A percentile compares a stretch with the other conserved stretches of the same genome.
Conservation (phyloP, 768 basidiomycete species). For the Boletus vermiculosoides region DNA sequence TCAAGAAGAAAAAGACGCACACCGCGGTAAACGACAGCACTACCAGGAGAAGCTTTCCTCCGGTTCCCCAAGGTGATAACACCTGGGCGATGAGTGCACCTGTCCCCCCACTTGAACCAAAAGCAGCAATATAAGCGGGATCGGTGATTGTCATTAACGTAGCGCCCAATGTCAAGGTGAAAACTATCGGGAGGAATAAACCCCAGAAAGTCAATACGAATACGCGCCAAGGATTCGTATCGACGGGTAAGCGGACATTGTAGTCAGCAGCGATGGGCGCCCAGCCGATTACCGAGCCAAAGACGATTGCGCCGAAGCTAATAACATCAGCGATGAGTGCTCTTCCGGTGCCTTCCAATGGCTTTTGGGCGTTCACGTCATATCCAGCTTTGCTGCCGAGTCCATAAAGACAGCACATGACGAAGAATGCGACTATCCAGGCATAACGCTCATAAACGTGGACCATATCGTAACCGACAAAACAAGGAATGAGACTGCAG, state of each 20-base stretch:
- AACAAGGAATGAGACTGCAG: constrained; percentile 44
- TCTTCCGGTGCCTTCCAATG: constrained; percentile 43
- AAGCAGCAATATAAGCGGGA: too few species aligned
- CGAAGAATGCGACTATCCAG: constrained; percentile 46
- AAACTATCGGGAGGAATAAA: constrained; percentile 46
- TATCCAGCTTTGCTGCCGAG: constrained; percentile 48
- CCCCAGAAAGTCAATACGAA: constrained; percentile 53
- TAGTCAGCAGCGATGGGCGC: constrained; percentile 55
- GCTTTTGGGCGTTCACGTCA: constrained; percentile 42
- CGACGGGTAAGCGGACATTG: constrained; percentile 47
- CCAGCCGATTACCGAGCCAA: constrained; percentile 50
- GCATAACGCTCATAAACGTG: constrained; percentile 55
- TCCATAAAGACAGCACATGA: constrained; percentile 52
- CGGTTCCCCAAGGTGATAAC: constrained; percentile 43
- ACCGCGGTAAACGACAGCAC: constrained; percentile 42
- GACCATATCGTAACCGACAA: constrained; percentile 46
- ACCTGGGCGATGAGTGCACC: constrained; percentile 39
- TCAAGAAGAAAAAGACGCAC: constrained; percentile 23
- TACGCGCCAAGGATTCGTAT: constrained; percentile 43
- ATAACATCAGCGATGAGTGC: constrained; percentile 48
- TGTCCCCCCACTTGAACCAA: too few species aligned
- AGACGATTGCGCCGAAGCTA: constrained; percentile 51
- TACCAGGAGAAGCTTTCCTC: constrained; percentile 42
- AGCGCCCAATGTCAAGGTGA: constrained; percentile 21
- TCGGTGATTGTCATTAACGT: too few species aligned